These are phyloP conservation scores for Aspergillus eucalypticola DNA, from an alignment of 2,329 filamentous ascomycete genomes.

Conservation along the genomic window DNA sequence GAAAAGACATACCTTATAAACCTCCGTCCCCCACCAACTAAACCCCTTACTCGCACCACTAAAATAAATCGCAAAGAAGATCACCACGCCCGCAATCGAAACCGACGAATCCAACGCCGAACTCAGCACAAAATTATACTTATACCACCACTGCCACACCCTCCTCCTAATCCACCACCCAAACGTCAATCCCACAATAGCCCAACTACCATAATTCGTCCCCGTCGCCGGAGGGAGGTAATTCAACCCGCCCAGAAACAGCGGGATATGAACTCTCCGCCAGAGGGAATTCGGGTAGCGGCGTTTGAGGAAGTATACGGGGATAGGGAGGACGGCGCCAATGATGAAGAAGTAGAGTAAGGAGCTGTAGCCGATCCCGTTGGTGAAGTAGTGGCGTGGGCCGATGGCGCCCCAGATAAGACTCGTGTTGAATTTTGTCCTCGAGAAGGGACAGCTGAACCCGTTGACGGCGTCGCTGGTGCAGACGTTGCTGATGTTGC, in stretches of 20 bases:
- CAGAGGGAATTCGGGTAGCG: slow-evolving; percentile 51
- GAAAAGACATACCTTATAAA: slow-evolving; percentile 23
- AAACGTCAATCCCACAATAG: slow-evolving; percentile 62
- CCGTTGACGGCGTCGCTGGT: slow-evolving; percentile 59
- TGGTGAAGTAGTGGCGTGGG: slow-evolving; percentile 64
- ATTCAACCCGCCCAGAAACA: slow-evolving; percentile 20
- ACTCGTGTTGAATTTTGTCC: slow-evolving; percentile 65
- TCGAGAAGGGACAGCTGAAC: slow-evolving; percentile 56
- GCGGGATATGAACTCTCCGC: slow-evolving; percentile 13
- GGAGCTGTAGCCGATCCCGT: slow-evolving; percentile 58
- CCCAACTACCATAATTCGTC: slow-evolving; percentile 69
- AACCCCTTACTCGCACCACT: slow-evolving; percentile 25
- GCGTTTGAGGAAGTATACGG: slow-evolving; percentile 58
- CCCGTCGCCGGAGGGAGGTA: slow-evolving; percentile 65
- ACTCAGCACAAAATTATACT: slow-evolving; percentile 72
- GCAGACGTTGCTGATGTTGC: slow-evolving; percentile 46
- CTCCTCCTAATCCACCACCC: slow-evolving; percentile 62
- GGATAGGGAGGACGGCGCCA: slow-evolving; percentile 60
- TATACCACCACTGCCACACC: slow-evolving; percentile 68
- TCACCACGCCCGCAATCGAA: slow-evolving; percentile 27
- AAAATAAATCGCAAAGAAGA: slow-evolving; percentile 31
- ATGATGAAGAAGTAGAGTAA: slow-evolving; percentile 70
- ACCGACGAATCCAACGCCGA: slow-evolving; percentile 60
- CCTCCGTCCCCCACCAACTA: slow-evolving; percentile 30
- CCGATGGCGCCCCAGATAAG: slow-evolving; percentile 72